Evolutionary conservation across 192 early-diverging fungal species (phyloP).

Genomic region (Gonapodya prolifera): DNA sequence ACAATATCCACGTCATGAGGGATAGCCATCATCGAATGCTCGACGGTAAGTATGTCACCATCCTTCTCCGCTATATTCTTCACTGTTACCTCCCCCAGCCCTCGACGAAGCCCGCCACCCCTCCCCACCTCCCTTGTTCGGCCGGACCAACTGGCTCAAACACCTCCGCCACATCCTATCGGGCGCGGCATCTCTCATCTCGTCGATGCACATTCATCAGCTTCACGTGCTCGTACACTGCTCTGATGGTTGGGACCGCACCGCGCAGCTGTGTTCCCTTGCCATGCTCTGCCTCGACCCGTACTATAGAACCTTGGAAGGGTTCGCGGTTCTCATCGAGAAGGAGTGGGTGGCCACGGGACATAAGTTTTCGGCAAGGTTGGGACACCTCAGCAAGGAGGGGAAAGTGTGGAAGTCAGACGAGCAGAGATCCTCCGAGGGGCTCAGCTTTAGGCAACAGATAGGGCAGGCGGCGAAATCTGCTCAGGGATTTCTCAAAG

Average conservation of each 20-base stretch:
- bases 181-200: conserved; percentile 64
- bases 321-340: conserved; percentile 81
- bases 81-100: conserved; percentile 11
- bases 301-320: conserved; percentile 86
- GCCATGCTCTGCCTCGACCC: conserved; percentile 88
- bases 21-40: conserved; percentile 72
- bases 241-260: conserved; percentile 98
- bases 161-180: conserved; percentile 75
- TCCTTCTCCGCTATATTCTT: conserved; percentile 9
- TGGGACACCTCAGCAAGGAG: conserved; percentile 69
- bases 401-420: neutral
- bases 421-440: neutral
- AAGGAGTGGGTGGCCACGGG: conserved; percentile 99
- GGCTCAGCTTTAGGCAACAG: neutral
- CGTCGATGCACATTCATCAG: conserved; percentile 57
- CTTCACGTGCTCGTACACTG: conserved; percentile 91
- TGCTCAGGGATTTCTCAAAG: neutral
- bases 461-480: neutral
- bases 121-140: conserved; percentile 24
- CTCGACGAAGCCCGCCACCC: conserved; percentile 11
- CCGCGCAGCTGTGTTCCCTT: conserved; percentile 81
- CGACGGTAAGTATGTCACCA: conserved; percentile 43
- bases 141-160: conserved; percentile 73
- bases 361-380: conserved; percentile 86
- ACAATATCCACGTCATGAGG: conserved; percentile 97